Evolutionary conservation across 306 rosid species (phyloP), one percentile per base, ranked within the genome.

Genomic region (Vigna reflexopilosa): DNA sequence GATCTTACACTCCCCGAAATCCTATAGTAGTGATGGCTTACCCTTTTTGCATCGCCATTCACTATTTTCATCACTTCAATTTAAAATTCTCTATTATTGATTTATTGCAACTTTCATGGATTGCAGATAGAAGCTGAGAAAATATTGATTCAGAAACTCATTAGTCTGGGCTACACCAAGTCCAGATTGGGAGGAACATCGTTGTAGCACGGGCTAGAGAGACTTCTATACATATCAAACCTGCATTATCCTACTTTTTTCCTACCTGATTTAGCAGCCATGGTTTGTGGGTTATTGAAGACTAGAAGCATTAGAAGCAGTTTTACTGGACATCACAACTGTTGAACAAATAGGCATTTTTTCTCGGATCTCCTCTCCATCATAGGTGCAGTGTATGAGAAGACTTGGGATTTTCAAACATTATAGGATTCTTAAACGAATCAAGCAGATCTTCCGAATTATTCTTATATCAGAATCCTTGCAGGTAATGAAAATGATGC

Each of bases 81-180:
- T 57, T 8, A 42, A 10, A 67, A 19, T 42, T 55, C 30, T 38
- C 9, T 44, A 17, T 3, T n/a, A 28, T 47, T 55, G 49, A 36
- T 22, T 55, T 44, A 65, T 81, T 72, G 77, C 67, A 9, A 65
- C 52, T 49, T 74, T 32, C 67, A 17, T 59, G 86, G 72, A 57
- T 85, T 72, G 70, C 87, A 95, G 98, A 89, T 80, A 13, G 89
- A 85, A 72, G 99, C 97, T 83, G 99, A 91, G 83, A 95, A 95
- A 68, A 66, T 91, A 67, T 85, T 95, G 91, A 76, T 91, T 56
- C 90, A 83, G 77, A 95, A 87, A 88, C 90, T 95, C 75, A 80
- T 84, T 68, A 81, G 73, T 64, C 85, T 95, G 36, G 94, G 98
- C 58, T 91, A 89, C 83, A 70, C 87, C 38, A 88, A 79, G 79